Evolutionary conservation across 2,329 filamentous ascomycete species (phyloP).

Genomic region (Epichloe brachyelytri): DNA sequence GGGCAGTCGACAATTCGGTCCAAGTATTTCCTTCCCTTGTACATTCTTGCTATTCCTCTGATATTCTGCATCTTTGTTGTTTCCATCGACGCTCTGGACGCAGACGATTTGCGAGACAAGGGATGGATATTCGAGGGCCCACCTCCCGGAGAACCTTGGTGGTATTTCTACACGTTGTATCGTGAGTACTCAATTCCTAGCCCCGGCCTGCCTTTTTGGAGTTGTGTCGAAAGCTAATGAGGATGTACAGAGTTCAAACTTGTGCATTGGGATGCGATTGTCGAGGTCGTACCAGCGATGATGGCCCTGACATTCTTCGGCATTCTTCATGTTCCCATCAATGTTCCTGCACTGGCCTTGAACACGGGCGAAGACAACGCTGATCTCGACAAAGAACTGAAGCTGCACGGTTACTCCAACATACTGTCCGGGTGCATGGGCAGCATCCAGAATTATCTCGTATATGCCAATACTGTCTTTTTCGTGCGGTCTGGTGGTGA

Average conservation of each 20-base stretch:
- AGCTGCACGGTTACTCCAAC: conserved; percentile 88
- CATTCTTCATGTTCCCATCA: conserved; percentile 93
- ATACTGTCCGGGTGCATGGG: conserved; percentile 74
- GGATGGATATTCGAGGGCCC: conserved; percentile 93
- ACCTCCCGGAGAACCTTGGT: conserved; percentile 78
- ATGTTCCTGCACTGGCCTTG: conserved; percentile 84
- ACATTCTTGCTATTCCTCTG: conserved; percentile 67
- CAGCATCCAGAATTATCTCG: conserved; percentile 92
- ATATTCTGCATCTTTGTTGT: conserved; percentile 70
- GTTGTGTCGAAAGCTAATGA: neutral
- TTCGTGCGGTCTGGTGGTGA: conserved; percentile 90
- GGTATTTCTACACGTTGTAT: conserved; percentile 94
- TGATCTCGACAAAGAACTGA: conserved; percentile 79
- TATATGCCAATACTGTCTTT: conserved; percentile 94
- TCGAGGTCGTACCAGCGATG: conserved; percentile 85
- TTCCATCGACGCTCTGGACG: conserved; percentile 52
- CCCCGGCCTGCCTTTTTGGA: neutral
- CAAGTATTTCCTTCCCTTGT: conserved; percentile 75
- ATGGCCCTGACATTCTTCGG: conserved; percentile 95
- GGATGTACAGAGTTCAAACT: conserved; percentile 53
- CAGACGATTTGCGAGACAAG: conserved; percentile 51
- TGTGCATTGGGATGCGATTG: conserved; percentile 72
- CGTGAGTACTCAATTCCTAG: conserved; percentile 37
- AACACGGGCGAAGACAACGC: conserved; percentile 87
- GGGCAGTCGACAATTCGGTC: conserved; percentile 65